Conservation (phyloP, 345 rosid species). For the Diplotaxis tenuifolia region DNA sequence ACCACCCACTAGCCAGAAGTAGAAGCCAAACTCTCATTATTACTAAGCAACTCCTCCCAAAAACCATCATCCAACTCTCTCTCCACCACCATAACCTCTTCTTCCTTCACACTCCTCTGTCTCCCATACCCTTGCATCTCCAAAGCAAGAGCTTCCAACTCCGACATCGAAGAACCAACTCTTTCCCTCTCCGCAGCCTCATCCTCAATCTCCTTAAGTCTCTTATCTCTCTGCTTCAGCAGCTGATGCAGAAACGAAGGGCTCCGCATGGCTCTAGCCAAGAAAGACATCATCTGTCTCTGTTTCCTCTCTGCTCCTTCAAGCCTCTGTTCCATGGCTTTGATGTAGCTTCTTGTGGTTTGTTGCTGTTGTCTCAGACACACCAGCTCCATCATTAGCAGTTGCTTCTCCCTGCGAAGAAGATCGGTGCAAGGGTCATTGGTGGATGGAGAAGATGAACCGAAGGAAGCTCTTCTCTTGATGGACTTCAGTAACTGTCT, state of each 20-base stretch:
- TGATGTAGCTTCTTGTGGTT: conserved; percentile 51
- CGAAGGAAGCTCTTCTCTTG: conserved; percentile 46
- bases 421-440: conserved; percentile 53
- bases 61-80: conserved; percentile 64
- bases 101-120: conserved; percentile 36
- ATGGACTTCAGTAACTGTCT: conserved; percentile 73
- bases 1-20: conserved; percentile 5
- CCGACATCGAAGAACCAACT: conserved; percentile 53
- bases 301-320: conserved; percentile 74
- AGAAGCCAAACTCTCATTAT: conserved; percentile 39
- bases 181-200: conserved; percentile 37
- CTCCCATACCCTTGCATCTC: conserved; percentile 77
- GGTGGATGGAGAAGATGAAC: background rate
- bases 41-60: conserved; percentile 66
- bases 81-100: conserved; percentile 26
- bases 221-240: conserved; percentile 40
- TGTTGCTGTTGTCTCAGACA: conserved; percentile 79
- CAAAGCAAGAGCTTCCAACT: conserved; percentile 75
- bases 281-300: conserved; percentile 88
- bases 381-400: conserved; percentile 59
- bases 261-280: conserved; percentile 79
- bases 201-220: conserved; percentile 41
- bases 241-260: conserved; percentile 68
- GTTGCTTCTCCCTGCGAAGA: conserved; percentile 64
- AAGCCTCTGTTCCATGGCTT: conserved; percentile 64